These are phyloP conservation scores for Vigna radiata DNA, from an alignment of 306 rosid species.

Conservation along the genomic window DNA sequence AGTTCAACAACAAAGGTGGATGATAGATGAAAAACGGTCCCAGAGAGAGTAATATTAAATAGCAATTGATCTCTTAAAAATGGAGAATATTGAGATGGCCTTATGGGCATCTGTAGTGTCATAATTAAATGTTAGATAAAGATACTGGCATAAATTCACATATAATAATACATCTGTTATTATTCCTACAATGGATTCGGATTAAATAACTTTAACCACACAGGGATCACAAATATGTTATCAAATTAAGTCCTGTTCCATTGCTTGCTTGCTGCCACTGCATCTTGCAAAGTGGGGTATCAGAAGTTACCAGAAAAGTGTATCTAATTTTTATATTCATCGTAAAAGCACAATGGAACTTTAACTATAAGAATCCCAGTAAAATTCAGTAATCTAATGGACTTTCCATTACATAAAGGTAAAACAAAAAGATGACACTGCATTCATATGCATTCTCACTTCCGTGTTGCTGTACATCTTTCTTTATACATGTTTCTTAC, in stretches of 20 bases:
- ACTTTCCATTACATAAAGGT: slow-evolving; percentile 46
- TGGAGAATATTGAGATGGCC: slow-evolving; percentile 46
- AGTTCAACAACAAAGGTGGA: slow-evolving; percentile 22
- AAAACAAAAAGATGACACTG: not conserved
- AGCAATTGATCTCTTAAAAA: slow-evolving; percentile 20
- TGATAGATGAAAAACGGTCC: slow-evolving; percentile 5
- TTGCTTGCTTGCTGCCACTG: slow-evolving; percentile 41
- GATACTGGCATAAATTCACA: slow-evolving; percentile 56
- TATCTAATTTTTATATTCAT: slow-evolving; percentile 35
- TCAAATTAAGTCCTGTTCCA: not conserved
- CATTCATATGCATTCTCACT: slow-evolving; percentile 14
- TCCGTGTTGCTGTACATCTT: slow-evolving; percentile 19
- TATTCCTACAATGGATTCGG: slow-evolving; percentile 57
- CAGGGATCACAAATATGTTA: slow-evolving; percentile 11
- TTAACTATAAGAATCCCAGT: slow-evolving; percentile 36
- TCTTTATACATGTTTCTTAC: not conserved
- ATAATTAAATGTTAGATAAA: slow-evolving; percentile 49
- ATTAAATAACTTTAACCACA: slow-evolving; percentile 49
- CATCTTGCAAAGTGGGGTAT: slow-evolving; percentile 56
- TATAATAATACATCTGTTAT: slow-evolving; percentile 39
- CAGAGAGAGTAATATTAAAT: not conserved
- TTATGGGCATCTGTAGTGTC: slow-evolving; percentile 34
- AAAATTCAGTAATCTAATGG: slow-evolving; percentile 36
- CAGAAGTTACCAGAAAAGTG: slow-evolving; percentile 57
- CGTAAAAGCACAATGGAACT: slow-evolving; percentile 44